Evolutionary conservation across 768 basidiomycete species (phyloP), one percentile per base, ranked within the genome.

Genomic region (Kwoniella sp.): DNA sequence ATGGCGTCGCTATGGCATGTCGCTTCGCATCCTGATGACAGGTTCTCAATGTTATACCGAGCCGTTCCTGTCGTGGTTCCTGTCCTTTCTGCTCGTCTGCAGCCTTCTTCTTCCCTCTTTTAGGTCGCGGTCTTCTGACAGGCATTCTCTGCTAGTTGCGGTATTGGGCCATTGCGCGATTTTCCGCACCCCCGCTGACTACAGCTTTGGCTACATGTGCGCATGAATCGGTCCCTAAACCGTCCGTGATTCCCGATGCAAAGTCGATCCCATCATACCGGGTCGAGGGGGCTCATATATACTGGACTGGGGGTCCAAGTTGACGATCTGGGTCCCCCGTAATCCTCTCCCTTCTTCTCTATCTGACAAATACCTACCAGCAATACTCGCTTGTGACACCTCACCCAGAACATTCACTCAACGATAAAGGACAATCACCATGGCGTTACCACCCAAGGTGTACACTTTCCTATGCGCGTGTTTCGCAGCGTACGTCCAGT

Each of bases 391-490:
- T 44, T 9, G 17, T 9, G 40, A 44, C 40, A 44, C 40, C 8
- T 4, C 4, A 44, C 40, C 17, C 40, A 44, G 8, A 10, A 6
- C 13, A 25, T 10, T 22, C 21, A 26, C 22, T 22, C 8, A 47
- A 5, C 6, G 46, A 30, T 47, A 58, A 9, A 55, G 29, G 33
- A 19, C 55, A 56, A 37, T 44, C 59, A 61, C 48, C 24, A 70
- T 61, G 55, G 62, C 44, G 17, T 33, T 67, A 36, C 60, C 68
- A 19, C 71, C 72, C 58, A 72, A 62, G 53, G 46, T 73, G 5
- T 75, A 75, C 55, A 69, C 71, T 10, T 75, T 75, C 56, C 65
- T 72, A 27, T 75, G 73, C 59, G 73, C 68, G 44, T 68, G 67
- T 48, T 75, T 75, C 55, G 73, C 68, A 29, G 73, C 73, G 73